A percentile compares a stretch with the other conserved stretches of the same genome.
These are phyloP conservation scores for Acanthamoeba lenticulata DNA, from an alignment of 208 protist species.

Conservation along the genomic window DNA sequence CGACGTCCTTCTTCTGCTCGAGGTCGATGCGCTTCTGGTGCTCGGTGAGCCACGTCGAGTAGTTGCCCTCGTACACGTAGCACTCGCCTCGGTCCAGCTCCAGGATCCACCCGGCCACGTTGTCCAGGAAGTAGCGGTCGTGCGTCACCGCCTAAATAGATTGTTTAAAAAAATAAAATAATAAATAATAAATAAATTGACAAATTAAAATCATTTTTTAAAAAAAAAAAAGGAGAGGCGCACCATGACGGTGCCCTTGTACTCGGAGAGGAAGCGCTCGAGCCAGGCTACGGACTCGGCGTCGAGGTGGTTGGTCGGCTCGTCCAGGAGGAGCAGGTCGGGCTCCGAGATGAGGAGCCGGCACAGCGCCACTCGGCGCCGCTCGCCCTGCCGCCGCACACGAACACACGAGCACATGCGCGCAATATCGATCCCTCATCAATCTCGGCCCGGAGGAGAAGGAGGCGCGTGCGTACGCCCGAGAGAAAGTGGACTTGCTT, in stretches of 20 bases:
- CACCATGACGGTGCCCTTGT: conserved; percentile 74
- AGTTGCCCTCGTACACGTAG: conserved; percentile 75
- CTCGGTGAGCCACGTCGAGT: conserved; percentile 73
- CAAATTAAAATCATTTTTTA: not conserved
- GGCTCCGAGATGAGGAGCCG: conserved; percentile 75
- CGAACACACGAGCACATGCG: conserved; percentile 12
- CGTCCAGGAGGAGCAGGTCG: conserved; percentile 82
- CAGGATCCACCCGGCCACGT: conserved; percentile 81
- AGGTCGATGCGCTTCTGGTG: conserved; percentile 67
- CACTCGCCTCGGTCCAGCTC: conserved; percentile 54
- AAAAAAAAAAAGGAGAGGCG: not conserved
- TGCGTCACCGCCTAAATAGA: conserved; percentile 77
- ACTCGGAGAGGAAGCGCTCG: conserved; percentile 77
- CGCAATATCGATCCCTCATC: not conserved
- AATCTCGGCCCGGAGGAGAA: no score
- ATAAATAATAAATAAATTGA: not conserved
- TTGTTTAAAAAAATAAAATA: not conserved
- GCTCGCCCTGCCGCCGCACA: conserved; percentile 69
- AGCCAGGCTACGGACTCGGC: conserved; percentile 79
- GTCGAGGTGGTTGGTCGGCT: conserved; percentile 85
- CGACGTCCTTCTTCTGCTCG: conserved; percentile 64
- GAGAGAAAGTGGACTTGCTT: not conserved
- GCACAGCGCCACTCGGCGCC: conserved; percentile 78
- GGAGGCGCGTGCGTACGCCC: conserved; percentile 34
- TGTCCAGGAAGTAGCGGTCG: conserved; percentile 85